phyloP scores from a whole-genome alignment of 805 yeast species.

The Blastobotrys terrestris region DNA sequence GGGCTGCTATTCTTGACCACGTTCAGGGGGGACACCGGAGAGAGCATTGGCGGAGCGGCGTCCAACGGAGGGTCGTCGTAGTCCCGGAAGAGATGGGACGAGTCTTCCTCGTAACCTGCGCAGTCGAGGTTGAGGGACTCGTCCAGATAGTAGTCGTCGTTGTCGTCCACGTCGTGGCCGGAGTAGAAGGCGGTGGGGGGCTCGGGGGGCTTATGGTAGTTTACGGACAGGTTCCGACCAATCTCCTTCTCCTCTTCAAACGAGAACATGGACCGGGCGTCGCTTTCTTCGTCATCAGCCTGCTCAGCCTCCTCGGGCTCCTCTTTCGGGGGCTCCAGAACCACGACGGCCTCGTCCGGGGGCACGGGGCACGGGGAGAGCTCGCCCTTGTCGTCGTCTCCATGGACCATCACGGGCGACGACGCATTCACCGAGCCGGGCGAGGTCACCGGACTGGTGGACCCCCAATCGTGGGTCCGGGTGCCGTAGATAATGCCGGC shows the following conservation, averaged over 20 bases:
- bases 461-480: constrained; percentile 45
- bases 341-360: neutral
- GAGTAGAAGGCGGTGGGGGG: neutral
- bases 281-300: constrained; percentile 16
- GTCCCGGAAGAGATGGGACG: constrained; percentile 13
- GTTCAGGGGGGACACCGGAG: neutral
- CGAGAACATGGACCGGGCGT: constrained; percentile 38
- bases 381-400: neutral
- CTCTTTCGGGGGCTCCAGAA: neutral
- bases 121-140: constrained; percentile 20
- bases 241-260: constrained; percentile 43
- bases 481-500: constrained; percentile 39
- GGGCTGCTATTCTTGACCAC: neutral
- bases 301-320: neutral
- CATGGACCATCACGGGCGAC: neutral
- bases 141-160: constrained; percentile 6
- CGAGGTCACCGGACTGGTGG: neutral
- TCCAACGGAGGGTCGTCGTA: constrained; percentile 3
- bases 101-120: constrained; percentile 35
- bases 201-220: constrained; percentile 40
- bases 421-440: neutral
- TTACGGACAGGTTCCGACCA: constrained; percentile 44
- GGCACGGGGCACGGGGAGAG: neutral
- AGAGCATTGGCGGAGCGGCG: neutral
- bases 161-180: neutral